These are phyloP conservation scores for Saturnispora quitensis DNA, from an alignment of 805 yeast genomes.

Conservation along the genomic window DNA sequence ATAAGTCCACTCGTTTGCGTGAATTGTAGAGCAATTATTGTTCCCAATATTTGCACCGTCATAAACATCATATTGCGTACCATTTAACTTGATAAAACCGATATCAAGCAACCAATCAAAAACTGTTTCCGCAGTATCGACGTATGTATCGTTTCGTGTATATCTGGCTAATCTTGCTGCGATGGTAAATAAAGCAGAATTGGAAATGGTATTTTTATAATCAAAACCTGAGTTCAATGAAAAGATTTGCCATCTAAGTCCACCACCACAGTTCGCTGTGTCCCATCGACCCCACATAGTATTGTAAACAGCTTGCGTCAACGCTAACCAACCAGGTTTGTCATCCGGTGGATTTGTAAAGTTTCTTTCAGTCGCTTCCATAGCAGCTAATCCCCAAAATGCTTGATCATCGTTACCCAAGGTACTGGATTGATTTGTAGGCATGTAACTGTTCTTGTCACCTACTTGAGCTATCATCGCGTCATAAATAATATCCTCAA, in stretches of 20 bases:
- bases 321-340: slow-evolving; percentile 48
- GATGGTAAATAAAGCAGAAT: slow-evolving; percentile 70
- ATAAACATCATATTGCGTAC: slow-evolving; percentile 31
- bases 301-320: slow-evolving; percentile 80
- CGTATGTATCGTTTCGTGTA: slow-evolving; percentile 61
- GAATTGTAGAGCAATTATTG: slow-evolving; percentile 40
- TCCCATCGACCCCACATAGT: slow-evolving; percentile 84
- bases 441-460: slow-evolving; percentile 57
- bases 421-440: slow-evolving; percentile 69
- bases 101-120: slow-evolving; percentile 51
- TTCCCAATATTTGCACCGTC: slow-evolving; percentile 49
- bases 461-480: slow-evolving; percentile 65
- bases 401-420: slow-evolving; percentile 95
- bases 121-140: slow-evolving; percentile 63
- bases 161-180: slow-evolving; percentile 80
- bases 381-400: slow-evolving; percentile 82
- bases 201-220: slow-evolving; percentile 82
- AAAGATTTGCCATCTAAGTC: slow-evolving; percentile 88
- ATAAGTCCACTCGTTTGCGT: slow-evolving; percentile 54
- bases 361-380: slow-evolving; percentile 78
- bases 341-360: slow-evolving; percentile 60
- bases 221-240: slow-evolving; percentile 82
- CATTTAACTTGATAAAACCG: slow-evolving; percentile 18
- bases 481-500: slow-evolving; percentile 42
- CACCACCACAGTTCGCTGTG: slow-evolving; percentile 52